Evolutionary conservation across 306 rosid species (phyloP).

Genomic region (Cucumis sativus): Cucumber_9930_V3 NC_026656.2:21324001-21324500

Average conservation of each 20-base stretch:
- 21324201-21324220: slow-evolving; percentile 83
- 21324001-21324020: slow-evolving; percentile 23
- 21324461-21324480: slow-evolving; percentile 35
- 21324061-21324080: too few species aligned
- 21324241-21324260: slow-evolving; percentile 79
- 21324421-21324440: slow-evolving; percentile 39
- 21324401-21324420: background rate
- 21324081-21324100: background rate
- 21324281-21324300: slow-evolving; percentile 79
- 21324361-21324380: background rate
- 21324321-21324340: background rate
- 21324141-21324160: slow-evolving; percentile 86
- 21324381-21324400: background rate
- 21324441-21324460: slow-evolving; percentile 9
- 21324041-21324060: background rate
- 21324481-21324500: slow-evolving; percentile 80
- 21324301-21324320: slow-evolving; percentile 49
- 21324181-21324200: slow-evolving; percentile 81
- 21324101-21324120: slow-evolving; percentile 98
- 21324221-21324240: slow-evolving; percentile 56
- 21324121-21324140: slow-evolving; percentile 91
- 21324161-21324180: slow-evolving; percentile 93
- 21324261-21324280: slow-evolving; percentile 75
- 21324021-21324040: slow-evolving; percentile 22
- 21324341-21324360: background rate